Base-by-base conservation (phyloP, 2,329 filamentous ascomycete species). In the Beauveria rudraprayagi region DNA sequence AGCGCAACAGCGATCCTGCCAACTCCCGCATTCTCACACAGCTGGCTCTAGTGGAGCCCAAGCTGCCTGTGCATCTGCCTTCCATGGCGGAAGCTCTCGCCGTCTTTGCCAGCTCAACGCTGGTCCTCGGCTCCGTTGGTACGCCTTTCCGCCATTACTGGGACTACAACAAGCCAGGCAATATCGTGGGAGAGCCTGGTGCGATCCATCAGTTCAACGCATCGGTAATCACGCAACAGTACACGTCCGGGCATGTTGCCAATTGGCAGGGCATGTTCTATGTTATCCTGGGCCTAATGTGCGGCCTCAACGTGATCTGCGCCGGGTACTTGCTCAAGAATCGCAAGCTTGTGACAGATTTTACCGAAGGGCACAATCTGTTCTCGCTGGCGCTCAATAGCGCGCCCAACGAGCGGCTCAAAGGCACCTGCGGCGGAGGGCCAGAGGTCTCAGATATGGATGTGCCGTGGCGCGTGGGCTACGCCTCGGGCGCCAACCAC, bases 61-160 rank as follows among this genome's bases (percentile, higher is more conserved):
- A 61, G 0, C 77, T 90, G 0, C 75, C 80, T 40, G 71, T 77
- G 0, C 68, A 72, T 0, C 71, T 87, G 0, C 90, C 90, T 0
- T 90, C 86, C 2, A 78, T 90, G n/a, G 86, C 84, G 0, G 90
- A 94, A 71, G 86, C 87, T 0, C 70, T 94, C 0, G 88, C 89
- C 0, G 88, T 91, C 0, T 79, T 92, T 66, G 81, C 83, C 0
- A 83, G 84, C 4, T 86, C 83, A 41, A 90, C 88, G 0, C 71
- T 92, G 0, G 78, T 92, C 9, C 77, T 86, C 48, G 79, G 83
- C 9, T 74, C 84, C 2, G 72, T 82, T 9, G 78, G 83, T 61
- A 75, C 86, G 0, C 85, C 87, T 0, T 90, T 88, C 67, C 75
- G 79, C 0, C 81, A 84, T 43, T 79, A 72, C 58, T 88, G 83